Conservation (phyloP, 352 stramenopile genomes). For the Globisporangium abappressorium region DNA sequence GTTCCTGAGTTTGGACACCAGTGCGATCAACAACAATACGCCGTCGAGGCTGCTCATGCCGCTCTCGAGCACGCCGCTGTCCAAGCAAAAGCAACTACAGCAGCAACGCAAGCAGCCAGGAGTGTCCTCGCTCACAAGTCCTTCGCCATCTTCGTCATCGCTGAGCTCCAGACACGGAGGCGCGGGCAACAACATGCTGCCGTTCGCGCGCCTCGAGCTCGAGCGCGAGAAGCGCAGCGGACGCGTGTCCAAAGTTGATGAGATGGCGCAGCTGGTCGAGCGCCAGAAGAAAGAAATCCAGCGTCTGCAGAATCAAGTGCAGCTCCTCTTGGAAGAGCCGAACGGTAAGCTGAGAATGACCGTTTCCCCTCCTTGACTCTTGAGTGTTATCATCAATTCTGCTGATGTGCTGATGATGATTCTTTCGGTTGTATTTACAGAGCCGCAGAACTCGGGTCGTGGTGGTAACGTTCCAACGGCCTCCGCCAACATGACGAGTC, state of each 20-base stretch:
- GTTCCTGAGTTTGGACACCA: slow-evolving; percentile 18
- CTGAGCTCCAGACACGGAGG: slow-evolving; percentile 13
- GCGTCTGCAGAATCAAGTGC: slow-evolving; percentile 60
- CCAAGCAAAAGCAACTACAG: slow-evolving; percentile 36
- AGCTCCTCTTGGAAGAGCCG: slow-evolving; percentile 45
- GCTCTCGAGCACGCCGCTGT: slow-evolving; percentile 24
- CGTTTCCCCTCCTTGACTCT: not conserved
- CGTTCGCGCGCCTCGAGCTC: slow-evolving; percentile 46
- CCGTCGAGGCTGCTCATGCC: slow-evolving; percentile 23
- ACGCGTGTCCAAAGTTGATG: slow-evolving; percentile 28
- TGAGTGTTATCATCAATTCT: not conserved
- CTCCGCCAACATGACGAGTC: not conserved
- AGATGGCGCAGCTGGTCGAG: slow-evolving; percentile 43
- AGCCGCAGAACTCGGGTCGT: not conserved
- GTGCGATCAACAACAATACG: slow-evolving; percentile 2
- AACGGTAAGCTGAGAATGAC: slow-evolving; percentile 3
- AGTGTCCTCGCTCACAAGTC: not conserved
- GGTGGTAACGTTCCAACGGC: not conserved
- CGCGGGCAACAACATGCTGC: slow-evolving; percentile 27
- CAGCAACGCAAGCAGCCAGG: slow-evolving; percentile 18
- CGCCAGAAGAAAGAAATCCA: slow-evolving; percentile 72
- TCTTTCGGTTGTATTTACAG: slow-evolving; percentile 10
- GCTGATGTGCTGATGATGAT: not conserved
- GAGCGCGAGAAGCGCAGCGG: slow-evolving; percentile 29
- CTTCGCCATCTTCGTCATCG: not conserved